phyloP scores from a whole-genome alignment of 805 yeast species.

The Pichia exigua region DNA sequence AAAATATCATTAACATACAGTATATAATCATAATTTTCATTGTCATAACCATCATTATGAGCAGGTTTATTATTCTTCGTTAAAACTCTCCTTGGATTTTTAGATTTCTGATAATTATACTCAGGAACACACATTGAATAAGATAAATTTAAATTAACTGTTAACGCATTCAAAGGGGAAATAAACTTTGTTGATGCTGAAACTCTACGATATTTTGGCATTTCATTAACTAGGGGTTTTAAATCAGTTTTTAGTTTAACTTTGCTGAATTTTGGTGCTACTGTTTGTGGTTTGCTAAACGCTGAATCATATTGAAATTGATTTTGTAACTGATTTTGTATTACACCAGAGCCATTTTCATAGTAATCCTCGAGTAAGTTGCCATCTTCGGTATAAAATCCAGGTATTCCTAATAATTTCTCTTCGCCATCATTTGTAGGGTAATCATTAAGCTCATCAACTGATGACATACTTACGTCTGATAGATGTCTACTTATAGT shows the following conservation, averaged over 20 bases:
- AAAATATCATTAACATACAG: slow-evolving; percentile 89
- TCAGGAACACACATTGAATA: slow-evolving; percentile 79
- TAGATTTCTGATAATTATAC: slow-evolving; percentile 72
- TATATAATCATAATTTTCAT: slow-evolving; percentile 83
- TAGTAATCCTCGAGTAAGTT: not conserved
- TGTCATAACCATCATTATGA: slow-evolving; percentile 77
- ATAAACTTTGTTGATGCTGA: slow-evolving; percentile 50
- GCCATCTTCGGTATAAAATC: not conserved
- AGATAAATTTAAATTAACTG: slow-evolving; percentile 69
- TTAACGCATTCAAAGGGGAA: slow-evolving; percentile 76
- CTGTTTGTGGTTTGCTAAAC: not conserved
- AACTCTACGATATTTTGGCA: slow-evolving; percentile 65
- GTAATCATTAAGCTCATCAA: not conserved
- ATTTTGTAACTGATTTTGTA: not conserved
- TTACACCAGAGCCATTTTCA: not conserved
- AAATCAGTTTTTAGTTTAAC: slow-evolving; percentile 42
- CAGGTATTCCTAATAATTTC: not conserved
- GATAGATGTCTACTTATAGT: not conserved
- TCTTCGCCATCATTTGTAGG: not conserved
- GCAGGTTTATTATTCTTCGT: slow-evolving; percentile 88
- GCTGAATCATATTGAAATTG: not conserved
- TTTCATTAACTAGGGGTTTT: slow-evolving; percentile 50
- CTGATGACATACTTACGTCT: not conserved
- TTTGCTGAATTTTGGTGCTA: slow-evolving; percentile 38
- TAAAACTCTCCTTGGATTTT: slow-evolving; percentile 85